phyloP scores from a whole-genome alignment of 495 filamentous ascomycete species.

The Xylaria cubensis region DNA sequence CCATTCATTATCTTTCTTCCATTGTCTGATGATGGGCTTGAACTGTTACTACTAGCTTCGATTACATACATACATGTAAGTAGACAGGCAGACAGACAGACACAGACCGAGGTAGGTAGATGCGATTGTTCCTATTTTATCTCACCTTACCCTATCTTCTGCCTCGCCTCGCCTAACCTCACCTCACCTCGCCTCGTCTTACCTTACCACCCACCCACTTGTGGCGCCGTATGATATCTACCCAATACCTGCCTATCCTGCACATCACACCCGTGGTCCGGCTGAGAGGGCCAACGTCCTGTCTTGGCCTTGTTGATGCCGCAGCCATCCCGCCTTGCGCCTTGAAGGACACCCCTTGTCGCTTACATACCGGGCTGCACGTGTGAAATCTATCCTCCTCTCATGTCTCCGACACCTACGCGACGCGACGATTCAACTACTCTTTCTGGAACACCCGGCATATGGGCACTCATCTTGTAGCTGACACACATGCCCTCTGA shows the following conservation, averaged over 20 bases:
- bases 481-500: slow-evolving; percentile 15
- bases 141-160: slow-evolving; percentile 3
- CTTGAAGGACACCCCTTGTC: neutral
- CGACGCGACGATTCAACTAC: slow-evolving; percentile 20
- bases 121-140: neutral
- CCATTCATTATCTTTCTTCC: neutral
- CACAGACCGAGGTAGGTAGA: neutral
- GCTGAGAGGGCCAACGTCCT: neutral
- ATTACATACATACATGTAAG: neutral
- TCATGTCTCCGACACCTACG: neutral
- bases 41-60: neutral
- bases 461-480: slow-evolving; percentile 19
- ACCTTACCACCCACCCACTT: neutral
- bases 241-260: neutral
- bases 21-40: neutral
- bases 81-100: neutral
- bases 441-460: slow-evolving; percentile 31
- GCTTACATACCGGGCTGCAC: neutral
- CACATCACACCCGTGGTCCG: neutral
- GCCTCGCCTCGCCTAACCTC: neutral
- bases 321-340: slow-evolving; percentile 2
- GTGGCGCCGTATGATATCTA: slow-evolving; percentile 14
- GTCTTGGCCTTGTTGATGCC: slow-evolving; percentile 10
- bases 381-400: neutral
- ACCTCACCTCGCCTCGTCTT: neutral